Conservation (phyloP, 176 grass and related monocot species). For the Neostapfia colusana region DNA sequence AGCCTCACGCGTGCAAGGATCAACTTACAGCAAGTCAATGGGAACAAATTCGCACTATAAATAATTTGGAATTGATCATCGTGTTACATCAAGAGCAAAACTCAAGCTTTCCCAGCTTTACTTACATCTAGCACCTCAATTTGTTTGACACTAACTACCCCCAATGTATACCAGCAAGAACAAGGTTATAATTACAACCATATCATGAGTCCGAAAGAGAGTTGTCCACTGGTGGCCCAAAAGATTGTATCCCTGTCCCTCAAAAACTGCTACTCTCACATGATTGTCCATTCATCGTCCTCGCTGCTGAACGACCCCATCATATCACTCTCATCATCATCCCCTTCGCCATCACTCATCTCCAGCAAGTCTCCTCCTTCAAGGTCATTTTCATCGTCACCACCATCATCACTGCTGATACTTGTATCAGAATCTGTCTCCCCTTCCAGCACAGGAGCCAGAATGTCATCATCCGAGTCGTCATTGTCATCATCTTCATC, state of each 20-base stretch:
- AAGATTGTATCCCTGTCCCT: not conserved
- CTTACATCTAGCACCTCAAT: conserved; percentile 36
- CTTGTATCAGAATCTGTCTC: conserved; percentile 69
- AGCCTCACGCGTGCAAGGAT: no score
- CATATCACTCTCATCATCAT: conserved; percentile 63
- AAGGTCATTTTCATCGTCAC: conserved; percentile 54
- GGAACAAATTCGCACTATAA: not conserved
- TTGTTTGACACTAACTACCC: not conserved
- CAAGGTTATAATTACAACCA: not conserved
- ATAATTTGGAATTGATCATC: conserved; percentile 14
- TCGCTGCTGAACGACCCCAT: conserved; percentile 69
- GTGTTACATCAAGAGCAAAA: conserved; percentile 5
- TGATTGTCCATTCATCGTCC: conserved; percentile 43
- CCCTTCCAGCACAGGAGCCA: conserved; percentile 40
- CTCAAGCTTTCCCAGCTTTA: conserved; percentile 26
- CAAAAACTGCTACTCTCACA: not conserved
- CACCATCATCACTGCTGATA: conserved; percentile 63
- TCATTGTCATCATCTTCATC: conserved; percentile 76
- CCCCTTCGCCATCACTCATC: conserved; percentile 49
- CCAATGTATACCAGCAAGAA: not conserved
- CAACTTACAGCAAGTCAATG: no score
- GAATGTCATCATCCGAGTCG: conserved; percentile 63
- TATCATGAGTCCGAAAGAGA: not conserved
- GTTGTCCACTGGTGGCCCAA: not conserved
- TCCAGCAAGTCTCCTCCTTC: conserved; percentile 56